These are phyloP conservation scores for Xeromyces bisporus DNA, from an alignment of 495 filamentous ascomycete genomes.

Conservation along the genomic window DNA sequence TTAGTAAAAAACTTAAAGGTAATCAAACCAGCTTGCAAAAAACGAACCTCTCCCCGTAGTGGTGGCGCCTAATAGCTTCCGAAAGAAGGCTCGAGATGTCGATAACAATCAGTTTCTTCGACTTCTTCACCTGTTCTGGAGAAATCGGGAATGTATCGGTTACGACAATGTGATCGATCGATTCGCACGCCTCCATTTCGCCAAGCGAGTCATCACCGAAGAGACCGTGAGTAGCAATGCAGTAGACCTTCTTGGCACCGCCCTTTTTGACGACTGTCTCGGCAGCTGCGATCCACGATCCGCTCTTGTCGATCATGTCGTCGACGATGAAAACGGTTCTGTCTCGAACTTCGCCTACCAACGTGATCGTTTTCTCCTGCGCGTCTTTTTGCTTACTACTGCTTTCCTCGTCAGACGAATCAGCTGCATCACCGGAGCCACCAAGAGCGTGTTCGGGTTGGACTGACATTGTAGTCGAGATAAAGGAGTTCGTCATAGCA, in stretches of 20 bases:
- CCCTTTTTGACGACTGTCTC: constrained; percentile 92
- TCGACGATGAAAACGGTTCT: constrained; percentile 85
- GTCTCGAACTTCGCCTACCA: constrained; percentile 82
- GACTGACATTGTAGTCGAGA: constrained; percentile 41
- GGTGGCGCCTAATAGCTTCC: constrained; percentile 88
- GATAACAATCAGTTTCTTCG: constrained; percentile 74
- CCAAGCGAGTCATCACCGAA: constrained; percentile 81
- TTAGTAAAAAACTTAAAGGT: constrained; percentile 6
- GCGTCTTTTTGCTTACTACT: constrained; percentile 46
- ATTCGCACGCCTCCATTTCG: constrained; percentile 79
- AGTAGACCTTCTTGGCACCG: constrained; percentile 83
- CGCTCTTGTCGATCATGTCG: constrained; percentile 96
- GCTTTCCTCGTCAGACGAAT: constrained; percentile 78
- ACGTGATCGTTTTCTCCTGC: constrained; percentile 82
- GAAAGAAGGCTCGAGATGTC: constrained; percentile 74
- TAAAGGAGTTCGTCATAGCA: constrained; percentile 46
- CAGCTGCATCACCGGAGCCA: constrained; percentile 62
- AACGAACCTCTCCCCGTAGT: constrained; percentile 58
- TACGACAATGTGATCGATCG: constrained; percentile 85
- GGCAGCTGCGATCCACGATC: constrained; percentile 95
- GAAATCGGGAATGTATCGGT: constrained; percentile 92
- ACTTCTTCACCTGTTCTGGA: constrained; percentile 45
- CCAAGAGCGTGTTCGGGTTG: constrained; percentile 50
- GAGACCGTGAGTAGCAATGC: constrained; percentile 90
- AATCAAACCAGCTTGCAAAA: constrained; percentile 3